Evolutionary conservation across 768 basidiomycete species (phyloP).

Genomic region (Boletus insuetus): DNA sequence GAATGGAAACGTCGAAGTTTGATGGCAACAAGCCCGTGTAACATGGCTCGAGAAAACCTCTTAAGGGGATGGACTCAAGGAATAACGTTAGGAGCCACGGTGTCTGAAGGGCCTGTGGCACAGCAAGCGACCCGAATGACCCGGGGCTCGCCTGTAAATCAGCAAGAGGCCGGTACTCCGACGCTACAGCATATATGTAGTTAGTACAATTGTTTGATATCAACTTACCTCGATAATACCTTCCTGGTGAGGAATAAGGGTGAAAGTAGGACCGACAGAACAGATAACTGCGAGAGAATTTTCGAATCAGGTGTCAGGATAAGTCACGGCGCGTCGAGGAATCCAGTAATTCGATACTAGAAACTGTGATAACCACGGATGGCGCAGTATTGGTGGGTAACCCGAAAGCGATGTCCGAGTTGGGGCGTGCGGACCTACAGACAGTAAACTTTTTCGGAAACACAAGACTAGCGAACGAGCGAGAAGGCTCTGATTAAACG

Average conservation of each 20-base stretch:
- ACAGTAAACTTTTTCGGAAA: too few relatives aligned
- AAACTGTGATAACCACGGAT: too few relatives aligned
- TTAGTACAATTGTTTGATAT: background rate
- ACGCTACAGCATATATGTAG: background rate
- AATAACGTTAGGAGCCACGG: background rate
- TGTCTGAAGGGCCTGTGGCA: background rate
- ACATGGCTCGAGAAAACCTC: background rate
- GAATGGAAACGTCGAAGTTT: background rate
- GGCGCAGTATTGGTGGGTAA: too few relatives aligned
- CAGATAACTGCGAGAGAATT: background rate
- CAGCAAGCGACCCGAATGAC: background rate
- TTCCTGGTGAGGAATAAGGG: background rate
- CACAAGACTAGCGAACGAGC: too few relatives aligned
- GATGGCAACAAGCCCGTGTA: background rate
- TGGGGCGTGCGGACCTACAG: background rate
- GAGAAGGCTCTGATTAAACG: too few relatives aligned
- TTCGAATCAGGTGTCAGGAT: background rate
- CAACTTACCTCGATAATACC: too few relatives aligned
- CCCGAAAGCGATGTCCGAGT: too few relatives aligned
- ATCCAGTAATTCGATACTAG: too few relatives aligned
- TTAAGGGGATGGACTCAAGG: background rate
- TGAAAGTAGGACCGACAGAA: background rate
- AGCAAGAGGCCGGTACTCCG: background rate
- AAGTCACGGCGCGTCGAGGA: too few relatives aligned
- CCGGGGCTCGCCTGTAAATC: background rate